Evolutionary conservation across 2,329 filamentous ascomycete species (phyloP).

Genomic region (Alternaria gaisen): DNA sequence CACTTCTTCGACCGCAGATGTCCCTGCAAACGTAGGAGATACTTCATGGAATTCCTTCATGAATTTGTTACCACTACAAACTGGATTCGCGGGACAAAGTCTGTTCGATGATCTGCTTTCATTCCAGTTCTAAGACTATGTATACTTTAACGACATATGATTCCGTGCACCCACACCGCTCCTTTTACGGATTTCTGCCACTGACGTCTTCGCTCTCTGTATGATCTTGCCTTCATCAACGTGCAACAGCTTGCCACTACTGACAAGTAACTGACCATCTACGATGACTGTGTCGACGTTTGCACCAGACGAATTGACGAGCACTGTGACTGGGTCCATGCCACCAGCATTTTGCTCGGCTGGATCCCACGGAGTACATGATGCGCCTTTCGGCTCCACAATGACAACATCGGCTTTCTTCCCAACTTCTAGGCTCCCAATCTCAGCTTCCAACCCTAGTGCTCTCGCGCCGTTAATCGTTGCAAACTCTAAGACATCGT

Average conservation of each 20-base stretch:
- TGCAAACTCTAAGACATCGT: conserved; percentile 32
- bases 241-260: conserved; percentile 16
- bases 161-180: conserved; percentile 29
- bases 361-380: conserved; percentile 53
- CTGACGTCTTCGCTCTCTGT: conserved; percentile 17
- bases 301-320: conserved; percentile 22
- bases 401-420: conserved; percentile 57
- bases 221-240: conserved; percentile 20
- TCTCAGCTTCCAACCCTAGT: conserved; percentile 46
- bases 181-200: conserved; percentile 25
- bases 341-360: conserved; percentile 38
- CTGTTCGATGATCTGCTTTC: conserved; percentile 21
- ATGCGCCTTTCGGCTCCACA: conserved; percentile 41
- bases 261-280: conserved; percentile 27
- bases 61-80: conserved; percentile 17
- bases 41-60: conserved; percentile 12
- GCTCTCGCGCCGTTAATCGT: conserved; percentile 39
- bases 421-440: conserved; percentile 53
- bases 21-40: background rate
- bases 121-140: conserved; percentile 14
- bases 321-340: conserved; percentile 49
- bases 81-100: conserved; percentile 20
- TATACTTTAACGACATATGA: conserved; percentile 38
- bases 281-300: conserved; percentile 31
- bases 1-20: background rate